Percentiles rank a stretch among this genome's conserved stretches.
phyloP scores from a whole-genome alignment of 805 yeast genomes.

The Candida ascalaphidarum region DNA sequence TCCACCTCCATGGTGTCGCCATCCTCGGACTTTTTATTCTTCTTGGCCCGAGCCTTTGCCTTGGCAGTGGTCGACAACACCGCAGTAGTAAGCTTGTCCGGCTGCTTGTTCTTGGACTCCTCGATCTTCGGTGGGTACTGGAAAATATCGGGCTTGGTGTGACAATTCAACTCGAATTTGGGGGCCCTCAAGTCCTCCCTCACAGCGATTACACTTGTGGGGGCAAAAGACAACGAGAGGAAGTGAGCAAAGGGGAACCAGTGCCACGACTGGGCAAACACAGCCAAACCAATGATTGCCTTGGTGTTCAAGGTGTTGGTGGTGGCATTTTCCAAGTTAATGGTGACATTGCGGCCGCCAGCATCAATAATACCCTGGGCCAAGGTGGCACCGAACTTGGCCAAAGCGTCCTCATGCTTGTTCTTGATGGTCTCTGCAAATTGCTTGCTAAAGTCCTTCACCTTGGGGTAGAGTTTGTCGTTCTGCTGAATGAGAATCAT shows the following conservation, averaged over 20 bases:
- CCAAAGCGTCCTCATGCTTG: slow-evolving; percentile 93
- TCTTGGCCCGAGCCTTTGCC: slow-evolving; percentile 89
- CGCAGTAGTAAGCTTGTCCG: slow-evolving; percentile 87
- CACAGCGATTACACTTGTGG: slow-evolving; percentile 85
- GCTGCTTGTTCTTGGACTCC: slow-evolving; percentile 69
- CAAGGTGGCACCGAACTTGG: slow-evolving; percentile 94
- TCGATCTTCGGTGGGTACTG: slow-evolving; percentile 86
- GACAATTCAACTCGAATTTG: slow-evolving; percentile 70
- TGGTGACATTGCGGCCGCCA: slow-evolving; percentile 96
- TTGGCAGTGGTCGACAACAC: slow-evolving; percentile 88
- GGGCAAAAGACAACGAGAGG: slow-evolving; percentile 82
- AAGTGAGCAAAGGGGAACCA: slow-evolving; percentile 98
- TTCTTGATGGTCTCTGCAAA: slow-evolving; percentile 70
- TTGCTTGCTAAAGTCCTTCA: slow-evolving; percentile 64
- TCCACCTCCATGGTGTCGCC: slow-evolving; percentile 39
- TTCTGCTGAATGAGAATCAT: slow-evolving; percentile 87
- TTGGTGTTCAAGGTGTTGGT: slow-evolving; percentile 86
- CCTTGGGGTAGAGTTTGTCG: slow-evolving; percentile 74
- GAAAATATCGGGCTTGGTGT: slow-evolving; percentile 70
- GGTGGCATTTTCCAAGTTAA: slow-evolving; percentile 77
- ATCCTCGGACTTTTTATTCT: slow-evolving; percentile 45
- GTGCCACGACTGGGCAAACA: slow-evolving; percentile 93
- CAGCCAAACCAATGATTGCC: slow-evolving; percentile 85
- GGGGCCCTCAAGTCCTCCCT: slow-evolving; percentile 82
- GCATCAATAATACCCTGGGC: slow-evolving; percentile 98